Evolutionary conservation across 1,139 yeast species (phyloP).

Genomic region (Pichia sp.): DNA sequence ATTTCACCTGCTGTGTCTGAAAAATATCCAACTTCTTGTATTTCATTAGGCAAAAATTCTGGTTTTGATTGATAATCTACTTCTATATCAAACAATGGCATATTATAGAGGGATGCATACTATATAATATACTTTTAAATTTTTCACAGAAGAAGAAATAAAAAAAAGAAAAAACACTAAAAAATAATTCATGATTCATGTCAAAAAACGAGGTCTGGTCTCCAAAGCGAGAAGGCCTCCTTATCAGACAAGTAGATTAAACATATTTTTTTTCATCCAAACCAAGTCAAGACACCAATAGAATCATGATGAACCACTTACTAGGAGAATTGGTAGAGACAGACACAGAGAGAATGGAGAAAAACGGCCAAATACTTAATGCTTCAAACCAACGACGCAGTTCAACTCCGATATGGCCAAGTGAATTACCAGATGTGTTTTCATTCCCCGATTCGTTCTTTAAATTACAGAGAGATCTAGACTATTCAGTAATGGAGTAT

Average conservation of each 20-base stretch:
- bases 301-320: slow-evolving; percentile 2
- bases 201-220: background rate
- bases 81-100: background rate
- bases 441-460: slow-evolving; percentile 11
- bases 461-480: slow-evolving; percentile 10
- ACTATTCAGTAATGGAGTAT: slow-evolving; percentile 9
- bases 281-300: too few species aligned
- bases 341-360: background rate
- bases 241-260: background rate
- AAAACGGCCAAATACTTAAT: background rate
- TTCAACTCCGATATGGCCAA: slow-evolving; percentile 10
- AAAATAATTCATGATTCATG: background rate
- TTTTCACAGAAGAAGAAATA: background rate
- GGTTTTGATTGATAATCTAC: background rate
- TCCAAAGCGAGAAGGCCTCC: background rate
- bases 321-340: background rate
- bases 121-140: too few species aligned
- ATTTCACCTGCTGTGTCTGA: slow-evolving; percentile 7
- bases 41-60: background rate
- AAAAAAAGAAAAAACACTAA: background rate
- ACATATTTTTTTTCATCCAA: background rate
- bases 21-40: slow-evolving; percentile 7
- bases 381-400: background rate
- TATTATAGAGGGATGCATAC: too few species aligned
- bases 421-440: slow-evolving; percentile 11